Percentiles rank a stretch among this genome's conserved stretches.
These are phyloP conservation scores for Fimicolochytrium jonesii DNA, from an alignment of 192 early-diverging fungal species.

Conservation along the genomic window DNA sequence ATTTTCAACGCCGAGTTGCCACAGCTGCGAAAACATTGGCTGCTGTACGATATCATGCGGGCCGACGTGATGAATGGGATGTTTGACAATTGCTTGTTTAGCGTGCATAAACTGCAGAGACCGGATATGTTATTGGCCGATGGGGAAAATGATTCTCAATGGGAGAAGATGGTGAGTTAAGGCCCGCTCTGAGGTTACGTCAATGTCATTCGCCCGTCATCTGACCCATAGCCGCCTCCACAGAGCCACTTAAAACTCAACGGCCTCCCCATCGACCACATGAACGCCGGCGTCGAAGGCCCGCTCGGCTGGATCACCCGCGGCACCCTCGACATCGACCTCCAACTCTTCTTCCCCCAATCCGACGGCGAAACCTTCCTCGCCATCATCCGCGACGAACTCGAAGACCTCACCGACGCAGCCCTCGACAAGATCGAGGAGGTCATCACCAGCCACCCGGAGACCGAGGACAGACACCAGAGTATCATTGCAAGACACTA, in stretches of 20 bases:
- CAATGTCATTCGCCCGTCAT: not conserved
- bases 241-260: slow-evolving; percentile 79
- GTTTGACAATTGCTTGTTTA: slow-evolving; percentile 94
- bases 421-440: slow-evolving; percentile 44
- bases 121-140: slow-evolving; percentile 33
- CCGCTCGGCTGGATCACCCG: slow-evolving; percentile 93
- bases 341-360: slow-evolving; percentile 50
- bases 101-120: slow-evolving; percentile 80
- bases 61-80: slow-evolving; percentile 86
- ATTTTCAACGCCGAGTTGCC: slow-evolving; percentile 84
- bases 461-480: slow-evolving; percentile 10
- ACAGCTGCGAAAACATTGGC: slow-evolving; percentile 84
- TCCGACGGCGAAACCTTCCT: slow-evolving; percentile 37
- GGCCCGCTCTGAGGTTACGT: not conserved
- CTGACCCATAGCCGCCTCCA: no score
- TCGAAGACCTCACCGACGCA: slow-evolving; percentile 34
- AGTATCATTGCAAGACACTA: slow-evolving; percentile 12
- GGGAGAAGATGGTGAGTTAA: slow-evolving; percentile 41
- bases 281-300: slow-evolving; percentile 78
- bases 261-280: slow-evolving; percentile 83
- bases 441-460: slow-evolving; percentile 27
- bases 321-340: slow-evolving; percentile 77
- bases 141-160: slow-evolving; percentile 12
- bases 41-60: slow-evolving; percentile 84
- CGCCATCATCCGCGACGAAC: slow-evolving; percentile 40